Evolutionary conservation across 1,284 basidiomycete species (phyloP), one percentile per base, ranked within the genome.

Genomic region (Tilletia walkeri): DNA sequence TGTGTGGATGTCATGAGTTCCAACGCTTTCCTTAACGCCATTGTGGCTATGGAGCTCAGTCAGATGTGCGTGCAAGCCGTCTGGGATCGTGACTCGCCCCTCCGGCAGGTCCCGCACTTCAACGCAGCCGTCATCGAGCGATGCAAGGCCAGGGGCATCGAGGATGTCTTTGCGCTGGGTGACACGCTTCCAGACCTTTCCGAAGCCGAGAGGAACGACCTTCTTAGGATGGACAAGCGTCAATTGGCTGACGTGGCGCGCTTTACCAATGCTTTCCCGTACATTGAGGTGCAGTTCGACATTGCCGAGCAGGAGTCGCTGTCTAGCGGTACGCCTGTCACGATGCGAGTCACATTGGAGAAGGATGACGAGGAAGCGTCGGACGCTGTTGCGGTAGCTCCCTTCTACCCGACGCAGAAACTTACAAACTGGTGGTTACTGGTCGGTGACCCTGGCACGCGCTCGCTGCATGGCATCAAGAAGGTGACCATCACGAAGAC

Each of bases 61-160:
- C 96, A 99, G 85, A 99, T 99, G 95, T 94, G 93, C 84, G 94
- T 98, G 1, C 96, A 99, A 85, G 95, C 92, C 0, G 90, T 95
- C 83, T 98, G 95, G 95, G 95, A 99, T 81, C 91, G 90, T 41
- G 96, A 83, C 69, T 80, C 79, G 49, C 78, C 83, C 14, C 74
- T 98, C 81, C 93, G 92, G 82, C 95, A 99, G 84, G 91, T 99
- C 63, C 96, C 96, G 10, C 93, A 96, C 85, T 99, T 98, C 84
- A 92, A 95, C 75, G 12, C 72, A 67, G 48, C 67, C n/a, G 70
- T 92, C 45, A 87, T 99, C 79, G 89, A 90, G 80, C 88, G 95
- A 20, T 98, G 94, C 86, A 91, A 92, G 81, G 70, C 65, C 24
- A 59, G 63, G 7, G 78, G 78, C 7, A 80, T 83, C 45, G 73